Percentiles rank a stretch among this genome's conserved stretches.
phyloP scores from a whole-genome alignment of 306 rosid genomes.

The Malus fusca region DNA sequence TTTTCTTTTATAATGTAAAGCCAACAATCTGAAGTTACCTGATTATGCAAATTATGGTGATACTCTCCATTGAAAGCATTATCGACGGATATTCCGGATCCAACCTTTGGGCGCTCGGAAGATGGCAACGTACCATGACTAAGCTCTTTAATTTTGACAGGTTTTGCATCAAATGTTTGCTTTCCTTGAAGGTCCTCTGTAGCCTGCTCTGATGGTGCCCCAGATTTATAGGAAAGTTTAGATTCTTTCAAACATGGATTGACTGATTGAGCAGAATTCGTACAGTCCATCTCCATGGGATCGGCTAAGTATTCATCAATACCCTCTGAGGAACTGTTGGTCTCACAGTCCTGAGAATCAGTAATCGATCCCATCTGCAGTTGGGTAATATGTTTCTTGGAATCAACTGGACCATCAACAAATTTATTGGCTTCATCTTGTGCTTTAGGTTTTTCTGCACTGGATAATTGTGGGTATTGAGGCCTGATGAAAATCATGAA shows the following conservation, averaged over 20 bases:
- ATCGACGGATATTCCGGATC: not conserved
- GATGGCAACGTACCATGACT: slow-evolving; percentile 19
- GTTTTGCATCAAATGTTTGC: slow-evolving; percentile 10
- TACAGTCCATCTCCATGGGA: slow-evolving; percentile 25
- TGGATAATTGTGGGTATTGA: slow-evolving; percentile 22
- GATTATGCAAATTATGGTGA: slow-evolving; percentile 27
- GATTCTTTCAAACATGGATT: slow-evolving; percentile 19
- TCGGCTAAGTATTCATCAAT: slow-evolving; percentile 51
- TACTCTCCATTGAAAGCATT: slow-evolving; percentile 14
- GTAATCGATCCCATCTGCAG: slow-evolving; percentile 16
- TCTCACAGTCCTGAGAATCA: slow-evolving; percentile 18
- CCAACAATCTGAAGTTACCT: slow-evolving; percentile 23
- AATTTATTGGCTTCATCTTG: slow-evolving; percentile 16
- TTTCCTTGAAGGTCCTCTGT: slow-evolving; percentile 10
- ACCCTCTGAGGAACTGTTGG: slow-evolving; percentile 27
- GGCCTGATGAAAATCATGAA: slow-evolving; percentile 27
- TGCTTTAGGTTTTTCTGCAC: slow-evolving; percentile 17
- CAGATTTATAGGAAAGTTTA: slow-evolving; percentile 8
- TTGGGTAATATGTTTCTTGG: slow-evolving; percentile 7
- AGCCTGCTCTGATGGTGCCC: not conserved
- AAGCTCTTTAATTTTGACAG: slow-evolving; percentile 16
- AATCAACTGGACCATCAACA: slow-evolving; percentile 24
- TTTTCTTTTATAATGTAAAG: not conserved
- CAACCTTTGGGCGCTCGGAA: slow-evolving; percentile 18
- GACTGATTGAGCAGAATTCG: slow-evolving; percentile 5